Evolutionary conservation across 75 land plant genomes (phyloP), one percentile per base, ranked within the genome.

Genomic region (Chamaecyparis obtusa): DNA sequence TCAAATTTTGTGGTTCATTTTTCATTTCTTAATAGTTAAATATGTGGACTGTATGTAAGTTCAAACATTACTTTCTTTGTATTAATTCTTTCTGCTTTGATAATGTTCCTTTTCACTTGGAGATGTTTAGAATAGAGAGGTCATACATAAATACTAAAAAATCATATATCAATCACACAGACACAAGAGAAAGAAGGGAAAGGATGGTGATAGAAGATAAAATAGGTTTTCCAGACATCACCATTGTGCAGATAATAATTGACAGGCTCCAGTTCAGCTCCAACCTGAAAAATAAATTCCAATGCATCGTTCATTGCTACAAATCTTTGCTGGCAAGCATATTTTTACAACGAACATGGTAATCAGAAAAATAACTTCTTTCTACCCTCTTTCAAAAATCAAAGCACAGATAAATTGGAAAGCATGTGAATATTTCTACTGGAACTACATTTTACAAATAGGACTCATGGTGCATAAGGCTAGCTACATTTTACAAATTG

Each of bases 191-290:
- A 32, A 80, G 87, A 75, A 85, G 83, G 9, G 30, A 17, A 86
- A 86, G 77, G 88, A 48, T 85, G 21, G 2, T 24, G 13, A 80
- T 37, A 44, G 32, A 43, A 39, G 4, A 80, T 43, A 3, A n/a
- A 80, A 80, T 6, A 43, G 83, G 83, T 24, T 27, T 44, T 37
- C 11, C 3, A 88, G 83, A 85, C 83, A 67, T 74, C 93, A 97
- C 99, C 87, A 95, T 37, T 85, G 99, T 93, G 92, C 96, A 95
- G 27, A 93, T 86, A 75, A 87, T 56, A 60, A 98, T 88, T 41
- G 99, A 98, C 8, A 91, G 83, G 71, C 87, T 85, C 99, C 99
- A 98, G 79, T 88, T 91, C 36, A 90, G 44, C 67, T 89, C 84
- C 91, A 93, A 88, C 90, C 99, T 97, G 92, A 78, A 85, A 88